Base-by-base conservation (phyloP, 106 monocot genomes). In the Iris macrosiphon region DNA sequence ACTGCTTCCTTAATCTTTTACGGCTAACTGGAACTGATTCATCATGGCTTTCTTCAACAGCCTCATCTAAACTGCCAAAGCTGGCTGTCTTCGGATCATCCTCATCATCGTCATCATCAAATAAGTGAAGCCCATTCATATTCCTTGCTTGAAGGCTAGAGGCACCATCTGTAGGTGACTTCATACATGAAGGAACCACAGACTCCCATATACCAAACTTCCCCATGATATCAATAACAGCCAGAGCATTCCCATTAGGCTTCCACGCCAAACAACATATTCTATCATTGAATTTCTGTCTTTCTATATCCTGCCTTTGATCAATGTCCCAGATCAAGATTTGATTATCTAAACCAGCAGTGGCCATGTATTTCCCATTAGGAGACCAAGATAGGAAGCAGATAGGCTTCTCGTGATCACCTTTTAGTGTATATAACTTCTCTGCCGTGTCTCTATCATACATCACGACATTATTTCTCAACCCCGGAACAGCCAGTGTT, bases 381-480 rank as follows among this genome's bases (percentile, higher is more conserved):
- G 91, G 87, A 41, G 98, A 98, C 98, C 98, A 98, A n/a, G 91
- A 69, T 4, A 91, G 49, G 29, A 64, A 80, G 52, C 98, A 91
- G 22, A 98, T 65, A 55, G 68, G 17, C 33, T 63, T 65, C 49
- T 87, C 87, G 70, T 98, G 98, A 16, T 84, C 98, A 19, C 98
- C 98, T 75, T 80, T 91, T 52, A 98, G 50, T 12, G 90, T 71
- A 60, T 73, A 87, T 58, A 98, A 40, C 35, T 91, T 91, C 56
- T 91, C 98, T 21, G 82, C 76, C 0, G 98, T 91, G 45, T 84
- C 90, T 62, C 87, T 77, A 42, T 98, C 98, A 60, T 98, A 87
- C 83, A 98, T 78, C 9, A 91, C 98, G 11, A 98, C 80, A 72
- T 98, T 87, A 80, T 91, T 87, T 72, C 68, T 91, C 75, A 91